phyloP scores from a whole-genome alignment of 768 basidiomycete genomes.

The Clavaria fumosa region DNA sequence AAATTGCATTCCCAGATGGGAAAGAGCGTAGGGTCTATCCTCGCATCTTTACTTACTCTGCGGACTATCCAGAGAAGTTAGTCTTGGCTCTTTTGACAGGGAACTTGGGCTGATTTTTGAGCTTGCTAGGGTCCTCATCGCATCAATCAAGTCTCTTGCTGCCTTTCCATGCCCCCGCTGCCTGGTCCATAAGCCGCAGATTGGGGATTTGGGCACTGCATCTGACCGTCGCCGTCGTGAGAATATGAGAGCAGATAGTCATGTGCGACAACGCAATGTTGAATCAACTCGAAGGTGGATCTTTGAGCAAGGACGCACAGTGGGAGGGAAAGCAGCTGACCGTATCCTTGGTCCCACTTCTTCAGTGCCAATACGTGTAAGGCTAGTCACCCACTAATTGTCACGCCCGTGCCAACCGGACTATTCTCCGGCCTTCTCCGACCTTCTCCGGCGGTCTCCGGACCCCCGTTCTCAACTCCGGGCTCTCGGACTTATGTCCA shows the following conservation, averaged over 20 bases:
- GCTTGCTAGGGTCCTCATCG: conserved; percentile 11
- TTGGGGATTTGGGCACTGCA: conserved; percentile 3
- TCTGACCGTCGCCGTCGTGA: conserved; percentile 1
- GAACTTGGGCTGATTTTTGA: background rate
- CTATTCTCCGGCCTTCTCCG: no score
- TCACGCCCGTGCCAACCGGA: no score
- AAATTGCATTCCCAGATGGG: conserved; percentile 14
- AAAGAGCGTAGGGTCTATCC: conserved; percentile 13
- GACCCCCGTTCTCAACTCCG: no score
- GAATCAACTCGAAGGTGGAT: conserved; percentile 2
- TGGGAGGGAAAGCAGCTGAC: background rate
- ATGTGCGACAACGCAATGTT: background rate
- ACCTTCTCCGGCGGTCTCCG: no score
- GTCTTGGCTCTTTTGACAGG: background rate
- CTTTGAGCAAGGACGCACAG: background rate
- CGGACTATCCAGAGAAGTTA: conserved; percentile 21
- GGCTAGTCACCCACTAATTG: conserved; percentile 1
- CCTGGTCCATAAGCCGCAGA: conserved; percentile 1
- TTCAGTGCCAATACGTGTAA: conserved; percentile 1
- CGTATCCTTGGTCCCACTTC: conserved; percentile 2
- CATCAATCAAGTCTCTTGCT: conserved; percentile 11
- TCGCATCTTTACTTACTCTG: conserved; percentile 18
- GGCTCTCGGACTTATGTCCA: no score
- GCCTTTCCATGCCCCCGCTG: conserved; percentile 14
- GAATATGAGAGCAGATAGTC: background rate